phyloP scores from a whole-genome alignment of 768 basidiomycete genomes.

The Russula sp. region DNA sequence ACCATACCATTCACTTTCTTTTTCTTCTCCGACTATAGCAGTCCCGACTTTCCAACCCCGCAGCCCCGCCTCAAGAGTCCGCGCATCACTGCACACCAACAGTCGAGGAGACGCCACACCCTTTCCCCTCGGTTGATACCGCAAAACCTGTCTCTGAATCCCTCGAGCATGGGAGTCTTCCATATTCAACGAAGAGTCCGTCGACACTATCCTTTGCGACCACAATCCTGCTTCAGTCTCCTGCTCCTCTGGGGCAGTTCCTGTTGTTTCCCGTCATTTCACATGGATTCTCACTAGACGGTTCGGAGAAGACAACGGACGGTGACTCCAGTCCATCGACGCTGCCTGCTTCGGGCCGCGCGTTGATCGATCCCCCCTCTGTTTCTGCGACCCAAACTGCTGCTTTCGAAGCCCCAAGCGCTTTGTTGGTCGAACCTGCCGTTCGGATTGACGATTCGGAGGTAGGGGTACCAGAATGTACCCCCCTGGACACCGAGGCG shows the following conservation, averaged over 20 bases:
- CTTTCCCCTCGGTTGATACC: background rate
- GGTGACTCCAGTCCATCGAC: background rate
- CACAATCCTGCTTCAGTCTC: background rate
- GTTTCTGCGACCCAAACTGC: background rate
- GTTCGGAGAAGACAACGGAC: background rate
- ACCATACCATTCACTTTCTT: background rate
- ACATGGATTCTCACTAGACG: background rate
- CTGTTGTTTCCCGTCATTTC: conserved; percentile 2
- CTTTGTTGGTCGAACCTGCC: background rate
- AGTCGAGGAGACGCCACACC: background rate
- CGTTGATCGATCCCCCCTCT: background rate
- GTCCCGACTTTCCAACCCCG: background rate
- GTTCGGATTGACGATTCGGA: background rate
- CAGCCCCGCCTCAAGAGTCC: background rate
- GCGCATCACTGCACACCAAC: background rate
- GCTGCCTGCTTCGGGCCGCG: background rate
- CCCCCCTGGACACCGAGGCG: background rate
- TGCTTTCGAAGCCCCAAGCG: background rate
- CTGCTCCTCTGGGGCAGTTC: background rate
- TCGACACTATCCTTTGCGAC: background rate
- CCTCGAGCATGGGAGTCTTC: background rate
- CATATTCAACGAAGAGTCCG: background rate
- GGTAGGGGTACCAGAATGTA: background rate
- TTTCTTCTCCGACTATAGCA: background rate
- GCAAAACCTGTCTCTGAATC: background rate